These are phyloP conservation scores for Rhodotorula babjevae DNA, from an alignment of 768 basidiomycete species.

Conservation along the genomic window DNA sequence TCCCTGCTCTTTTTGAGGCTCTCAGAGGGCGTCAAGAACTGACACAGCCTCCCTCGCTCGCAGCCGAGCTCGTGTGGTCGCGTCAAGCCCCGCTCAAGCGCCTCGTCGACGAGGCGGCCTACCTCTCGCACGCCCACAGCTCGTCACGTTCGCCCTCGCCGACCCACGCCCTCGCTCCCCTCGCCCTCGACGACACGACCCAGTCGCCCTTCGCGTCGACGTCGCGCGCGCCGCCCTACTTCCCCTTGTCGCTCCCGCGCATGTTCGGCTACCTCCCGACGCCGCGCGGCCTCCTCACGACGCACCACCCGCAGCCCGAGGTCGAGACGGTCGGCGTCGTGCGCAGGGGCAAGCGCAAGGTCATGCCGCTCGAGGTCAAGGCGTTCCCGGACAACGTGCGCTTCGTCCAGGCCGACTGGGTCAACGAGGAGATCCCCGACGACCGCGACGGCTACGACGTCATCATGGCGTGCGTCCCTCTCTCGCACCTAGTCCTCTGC, in stretches of 20 bases:
- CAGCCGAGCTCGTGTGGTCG: slow-evolving; percentile 27
- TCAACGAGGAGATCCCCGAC: slow-evolving; percentile 55
- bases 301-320: slow-evolving; percentile 11
- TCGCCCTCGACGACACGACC: background rate
- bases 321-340: slow-evolving; percentile 7
- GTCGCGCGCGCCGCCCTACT: slow-evolving; percentile 50
- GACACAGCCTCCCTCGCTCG: too few relatives aligned
- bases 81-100: slow-evolving; percentile 16
- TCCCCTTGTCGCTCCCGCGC: slow-evolving; percentile 71
- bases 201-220: slow-evolving; percentile 2
- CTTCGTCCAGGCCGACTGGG: slow-evolving; percentile 72
- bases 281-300: slow-evolving; percentile 48
- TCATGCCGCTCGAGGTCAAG: slow-evolving; percentile 22
- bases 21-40: too few relatives aligned
- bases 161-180: background rate
- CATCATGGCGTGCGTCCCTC: slow-evolving; percentile 63
- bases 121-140: background rate
- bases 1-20: too few relatives aligned
- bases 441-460: slow-evolving; percentile 62
- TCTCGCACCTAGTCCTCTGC: too few relatives aligned
- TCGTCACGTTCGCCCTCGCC: background rate
- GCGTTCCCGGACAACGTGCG: slow-evolving; percentile 72
- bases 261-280: slow-evolving; percentile 70
- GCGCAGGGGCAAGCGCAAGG: slow-evolving; percentile 17
- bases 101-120: slow-evolving; percentile 16